Evolutionary conservation across 2,329 filamentous ascomycete genomes (phyloP).

Genomic region (Colletotrichum abscissum): DNA sequence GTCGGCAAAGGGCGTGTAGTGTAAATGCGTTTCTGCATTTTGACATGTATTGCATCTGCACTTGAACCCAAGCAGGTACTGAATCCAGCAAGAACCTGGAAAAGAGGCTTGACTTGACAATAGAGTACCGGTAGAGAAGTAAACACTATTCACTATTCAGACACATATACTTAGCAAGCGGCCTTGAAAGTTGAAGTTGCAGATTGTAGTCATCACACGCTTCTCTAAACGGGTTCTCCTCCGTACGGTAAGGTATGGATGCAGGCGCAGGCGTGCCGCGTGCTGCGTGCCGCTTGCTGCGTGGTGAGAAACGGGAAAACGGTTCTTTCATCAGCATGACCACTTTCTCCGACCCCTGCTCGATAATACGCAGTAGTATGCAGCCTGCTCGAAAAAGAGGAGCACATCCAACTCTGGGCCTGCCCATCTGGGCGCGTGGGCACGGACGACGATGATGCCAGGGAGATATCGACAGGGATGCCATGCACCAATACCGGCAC

Average conservation of each 20-base stretch:
- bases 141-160: too few relatives aligned
- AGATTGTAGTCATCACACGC: not conserved
- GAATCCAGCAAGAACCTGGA: too few relatives aligned
- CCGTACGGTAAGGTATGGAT: not conserved
- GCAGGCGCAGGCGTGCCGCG: not conserved
- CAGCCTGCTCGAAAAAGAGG: conserved; percentile 19
- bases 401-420: conserved; percentile 10
- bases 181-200: too few relatives aligned
- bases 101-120: not conserved
- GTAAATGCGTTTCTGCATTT: not conserved
- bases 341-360: not conserved
- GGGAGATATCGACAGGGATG: conserved; percentile 10
- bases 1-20: not conserved
- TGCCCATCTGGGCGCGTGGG: conserved; percentile 13
- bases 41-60: too few relatives aligned
- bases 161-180: too few relatives aligned
- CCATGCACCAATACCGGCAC: not conserved
- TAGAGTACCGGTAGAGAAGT: not conserved
- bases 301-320: conserved; percentile 2
- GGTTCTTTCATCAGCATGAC: conserved; percentile 16
- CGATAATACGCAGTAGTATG: conserved; percentile 13
- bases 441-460: conserved; percentile 20
- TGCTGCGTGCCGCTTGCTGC: too few relatives aligned
- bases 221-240: not conserved
- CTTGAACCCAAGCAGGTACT: too few relatives aligned